Evolutionary conservation across 805 yeast genomes (phyloP).

Genomic region (Hanseniaspora singularis): DNA sequence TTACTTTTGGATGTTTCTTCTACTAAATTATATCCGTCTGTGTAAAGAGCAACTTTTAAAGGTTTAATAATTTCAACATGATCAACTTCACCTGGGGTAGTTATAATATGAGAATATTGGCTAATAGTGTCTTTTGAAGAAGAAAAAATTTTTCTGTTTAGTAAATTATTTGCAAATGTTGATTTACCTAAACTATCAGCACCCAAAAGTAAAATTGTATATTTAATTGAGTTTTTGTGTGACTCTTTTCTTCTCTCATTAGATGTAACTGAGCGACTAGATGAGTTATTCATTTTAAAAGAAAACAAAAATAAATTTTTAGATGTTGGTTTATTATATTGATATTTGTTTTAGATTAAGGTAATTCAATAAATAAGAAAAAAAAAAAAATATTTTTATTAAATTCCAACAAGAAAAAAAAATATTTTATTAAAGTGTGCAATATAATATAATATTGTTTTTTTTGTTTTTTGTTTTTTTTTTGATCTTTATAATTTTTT

Average conservation of each 20-base stretch:
- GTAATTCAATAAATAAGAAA: too few species aligned
- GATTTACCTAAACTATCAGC: constrained; percentile 68
- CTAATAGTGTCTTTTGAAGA: constrained; percentile 26
- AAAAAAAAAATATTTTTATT: too few species aligned
- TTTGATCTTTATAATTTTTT: too few species aligned
- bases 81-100: constrained; percentile 19
- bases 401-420: too few species aligned
- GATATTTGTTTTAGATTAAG: too few species aligned
- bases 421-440: too few species aligned
- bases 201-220: constrained; percentile 63
- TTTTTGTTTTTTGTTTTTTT: too few species aligned
- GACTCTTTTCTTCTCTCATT: neutral
- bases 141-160: constrained; percentile 50
- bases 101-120: constrained; percentile 26
- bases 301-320: too few species aligned
- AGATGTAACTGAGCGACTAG: too few species aligned
- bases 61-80: constrained; percentile 25
- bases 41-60: constrained; percentile 38
- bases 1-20: neutral
- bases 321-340: too few species aligned
- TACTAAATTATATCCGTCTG: constrained; percentile 34
- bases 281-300: too few species aligned
- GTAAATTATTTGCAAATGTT: constrained; percentile 55
- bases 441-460: too few species aligned
- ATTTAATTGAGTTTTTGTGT: constrained; percentile 58